Evolutionary conservation across 345 rosid genomes (phyloP).

Genomic region (Salix brachista): DNA sequence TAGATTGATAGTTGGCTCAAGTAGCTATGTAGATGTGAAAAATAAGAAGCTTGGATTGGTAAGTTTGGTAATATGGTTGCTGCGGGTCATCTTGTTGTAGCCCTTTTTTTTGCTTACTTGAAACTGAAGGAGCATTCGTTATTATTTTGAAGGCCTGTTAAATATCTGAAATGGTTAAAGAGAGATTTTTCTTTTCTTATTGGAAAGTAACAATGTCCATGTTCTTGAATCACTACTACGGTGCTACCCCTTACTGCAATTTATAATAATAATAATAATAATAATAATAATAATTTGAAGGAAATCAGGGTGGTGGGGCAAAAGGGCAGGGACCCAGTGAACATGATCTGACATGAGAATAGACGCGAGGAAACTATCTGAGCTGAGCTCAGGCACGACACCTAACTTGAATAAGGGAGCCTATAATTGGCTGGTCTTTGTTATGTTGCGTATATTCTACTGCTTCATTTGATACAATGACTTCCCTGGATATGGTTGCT

Average conservation of each 20-base stretch:
- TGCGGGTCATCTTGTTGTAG: constrained; percentile 31
- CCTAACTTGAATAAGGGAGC: background rate
- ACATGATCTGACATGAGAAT: background rate
- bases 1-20: constrained; percentile 21
- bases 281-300: too few relatives aligned
- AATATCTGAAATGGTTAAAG: constrained; percentile 19
- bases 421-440: background rate
- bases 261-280: background rate
- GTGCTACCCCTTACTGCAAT: background rate
- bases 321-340: background rate
- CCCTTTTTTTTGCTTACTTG: constrained; percentile 22
- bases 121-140: constrained; percentile 37
- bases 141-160: constrained; percentile 12
- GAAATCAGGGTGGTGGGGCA: background rate
- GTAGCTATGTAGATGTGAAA: constrained; percentile 36
- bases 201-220: background rate
- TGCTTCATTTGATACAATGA: background rate
- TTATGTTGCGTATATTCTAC: background rate
- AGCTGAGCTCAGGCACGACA: background rate
- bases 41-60: constrained; percentile 39
- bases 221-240: constrained; percentile 18
- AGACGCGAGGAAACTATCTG: background rate
- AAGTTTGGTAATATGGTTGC: constrained; percentile 31
- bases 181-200: constrained; percentile 13
- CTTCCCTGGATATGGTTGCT: too few relatives aligned